Evolutionary conservation across 2,329 filamentous ascomycete species (phyloP), one percentile per base, ranked within the genome.

Genomic region (Colletotrichum filicis): DNA sequence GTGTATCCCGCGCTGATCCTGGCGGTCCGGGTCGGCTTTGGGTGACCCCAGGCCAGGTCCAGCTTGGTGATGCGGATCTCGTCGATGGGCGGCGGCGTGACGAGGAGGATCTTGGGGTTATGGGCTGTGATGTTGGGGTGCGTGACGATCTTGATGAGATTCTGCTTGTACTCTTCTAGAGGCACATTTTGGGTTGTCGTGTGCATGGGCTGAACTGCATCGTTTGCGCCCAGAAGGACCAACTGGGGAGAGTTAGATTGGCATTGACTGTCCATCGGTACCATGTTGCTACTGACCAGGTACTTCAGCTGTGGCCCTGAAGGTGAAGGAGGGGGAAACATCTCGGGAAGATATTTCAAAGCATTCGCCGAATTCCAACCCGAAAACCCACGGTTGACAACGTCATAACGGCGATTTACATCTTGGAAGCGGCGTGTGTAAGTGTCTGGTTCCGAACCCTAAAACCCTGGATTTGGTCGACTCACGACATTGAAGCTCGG

Each of bases 181-280:
- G 94, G 90, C 8, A 98, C 89, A 80, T 96, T 91, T 82, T 98
- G 97, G 11, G 86, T 85, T 63, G 90, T 91, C 4, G 86, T 86
- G 5, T 88, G 86, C 49, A 89, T 84, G 4, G 91, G 88, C 4
- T 97, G 82, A 67, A 92, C 92, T 4, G 96, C 92, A 82, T 98
- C 97, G 80, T 99, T 98, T 77, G 97, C 94, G 22, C 97, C 97
- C 73, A 98, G 92, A 76, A 97, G 92, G 71, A 98, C 83, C 52
- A 93, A 46, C 67, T 73, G 30, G 24, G 35, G 28, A 55, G 9
- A 22, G 7, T n/a, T n/a, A 30, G 22, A 16, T 63, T 19, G 49
- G 19, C n/a, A 22, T 9, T 14, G 57, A 57, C 28, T 3, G n/a
- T 2, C 19, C 42, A 14, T 28, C 8, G 11, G 46, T 64, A 5